A percentile compares a stretch with the other conserved stretches of the same genome.
Evolutionary conservation across 225 moss, liverwort and hornwort species (phyloP).

Genomic region (Lunularia cruciata): DNA sequence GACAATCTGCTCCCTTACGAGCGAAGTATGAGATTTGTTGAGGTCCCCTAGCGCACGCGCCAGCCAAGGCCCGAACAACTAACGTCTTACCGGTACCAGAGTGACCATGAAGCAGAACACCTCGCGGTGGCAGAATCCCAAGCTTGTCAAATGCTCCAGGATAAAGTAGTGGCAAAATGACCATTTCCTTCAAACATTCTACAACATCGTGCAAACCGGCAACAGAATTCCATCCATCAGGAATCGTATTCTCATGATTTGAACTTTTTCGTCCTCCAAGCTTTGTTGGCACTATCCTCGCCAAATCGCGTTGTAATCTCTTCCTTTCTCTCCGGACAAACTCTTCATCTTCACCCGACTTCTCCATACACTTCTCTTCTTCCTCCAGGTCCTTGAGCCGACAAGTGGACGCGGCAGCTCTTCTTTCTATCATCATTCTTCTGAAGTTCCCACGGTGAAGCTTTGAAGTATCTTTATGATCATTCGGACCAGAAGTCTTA

Average conservation of each 20-base stretch:
- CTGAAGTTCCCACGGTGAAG: slow-evolving; percentile 28
- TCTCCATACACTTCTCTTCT: slow-evolving; percentile 73
- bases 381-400: slow-evolving; percentile 71
- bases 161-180: slow-evolving; percentile 72
- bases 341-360: slow-evolving; percentile 81
- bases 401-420: slow-evolving; percentile 60
- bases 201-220: slow-evolving; percentile 78
- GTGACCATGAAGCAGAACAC: slow-evolving; percentile 84
- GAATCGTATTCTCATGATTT: slow-evolving; percentile 35
- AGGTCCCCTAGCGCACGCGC: slow-evolving; percentile 72
- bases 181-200: slow-evolving; percentile 76
- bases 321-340: slow-evolving; percentile 77
- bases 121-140: slow-evolving; percentile 72
- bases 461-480: slow-evolving; percentile 36
- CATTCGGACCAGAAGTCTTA: slow-evolving; percentile 35
- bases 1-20: slow-evolving; percentile 80
- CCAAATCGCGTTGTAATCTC: slow-evolving; percentile 72
- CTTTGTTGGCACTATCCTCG: slow-evolving; percentile 69
- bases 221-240: slow-evolving; percentile 76
- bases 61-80: slow-evolving; percentile 76
- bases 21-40: slow-evolving; percentile 80
- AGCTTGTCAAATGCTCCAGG: slow-evolving; percentile 67
- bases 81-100: slow-evolving; percentile 85
- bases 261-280: slow-evolving; percentile 52
- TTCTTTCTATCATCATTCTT: slow-evolving; percentile 47